Base-by-base conservation (phyloP, 2,329 filamentous ascomycete species). In the Tolypocladium tropicale region DNA sequence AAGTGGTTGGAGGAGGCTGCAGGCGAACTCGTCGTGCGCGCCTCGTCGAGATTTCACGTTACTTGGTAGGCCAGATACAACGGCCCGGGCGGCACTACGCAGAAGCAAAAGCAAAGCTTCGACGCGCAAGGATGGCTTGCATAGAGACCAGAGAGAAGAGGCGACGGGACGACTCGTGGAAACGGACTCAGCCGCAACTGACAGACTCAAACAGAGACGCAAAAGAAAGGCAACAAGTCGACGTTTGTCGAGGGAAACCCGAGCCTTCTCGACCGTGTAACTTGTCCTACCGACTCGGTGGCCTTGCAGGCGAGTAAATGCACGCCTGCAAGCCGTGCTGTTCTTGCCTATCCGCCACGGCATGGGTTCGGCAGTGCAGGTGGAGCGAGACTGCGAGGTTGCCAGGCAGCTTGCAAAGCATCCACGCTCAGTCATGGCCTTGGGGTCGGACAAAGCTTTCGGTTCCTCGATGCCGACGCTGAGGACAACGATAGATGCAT, bases 131-230 rank as follows among this genome's bases (percentile, higher is more conserved):
- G 6, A 50, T 32, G 32, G 50, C 34, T 36, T 52, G 50, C 50
- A 52, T 52, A 14, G 50, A 28, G 50, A 34, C n/a, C 32, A 52
- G 50, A 52, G 50, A 52, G 50, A 52, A 52, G 50, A 52, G 50
- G 33, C 50, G 34, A 52, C 21, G 16, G n/a, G 16, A 32, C 49
- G n/a, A 52, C 10, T 36, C 33, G 12, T 1, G 21, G 4, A 52
- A 37, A 36, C 32, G 6, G 14, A 37, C 21, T 50, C 46, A 50
- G 46, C 46, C 46, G 28, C 46, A 50, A 50, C 46, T 21, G 46
- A 50, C 46, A 32, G 18, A 33, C 18, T 21, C 18, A 50, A 32
- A 21, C 28, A 33, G 1, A 7, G 12, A 12, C 28, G 33, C 46
- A 21, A 33, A n/a, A n/a, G 46, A 33, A 51, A 51, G 49, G 49